phyloP scores from a whole-genome alignment of 2,329 filamentous ascomycete species.

The Trichoderma simmonsii region DNA sequence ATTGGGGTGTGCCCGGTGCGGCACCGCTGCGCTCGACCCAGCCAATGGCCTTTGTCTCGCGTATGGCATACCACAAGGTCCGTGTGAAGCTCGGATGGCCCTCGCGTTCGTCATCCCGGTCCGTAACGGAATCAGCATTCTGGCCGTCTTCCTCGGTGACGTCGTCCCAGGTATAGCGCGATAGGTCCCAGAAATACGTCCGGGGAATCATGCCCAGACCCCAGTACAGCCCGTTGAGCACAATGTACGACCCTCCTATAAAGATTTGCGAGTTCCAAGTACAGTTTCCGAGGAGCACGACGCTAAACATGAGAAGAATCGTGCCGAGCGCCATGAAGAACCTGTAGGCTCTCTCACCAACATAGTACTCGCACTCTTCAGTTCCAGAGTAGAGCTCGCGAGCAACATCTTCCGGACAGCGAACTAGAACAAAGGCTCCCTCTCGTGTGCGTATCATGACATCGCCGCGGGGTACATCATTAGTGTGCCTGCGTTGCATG shows the following conservation, averaged over 20 bases:
- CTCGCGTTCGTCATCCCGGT: constrained; percentile 35
- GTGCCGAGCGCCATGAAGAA: constrained; percentile 56
- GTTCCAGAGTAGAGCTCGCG: constrained; percentile 61
- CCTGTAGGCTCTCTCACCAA: constrained; percentile 46
- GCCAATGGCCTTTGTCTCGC: constrained; percentile 48
- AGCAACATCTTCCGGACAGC: constrained; percentile 57
- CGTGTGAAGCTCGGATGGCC: constrained; percentile 50
- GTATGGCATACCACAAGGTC: constrained; percentile 58
- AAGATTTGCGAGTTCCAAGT: constrained; percentile 59
- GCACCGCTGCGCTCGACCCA: constrained; percentile 54
- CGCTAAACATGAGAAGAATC: constrained; percentile 57
- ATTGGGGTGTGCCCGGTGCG: constrained; percentile 50
- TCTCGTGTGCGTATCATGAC: constrained; percentile 60
- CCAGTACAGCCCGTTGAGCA: constrained; percentile 61
- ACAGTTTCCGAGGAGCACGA: constrained; percentile 61
- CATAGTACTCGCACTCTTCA: constrained; percentile 56
- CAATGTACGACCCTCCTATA: constrained; percentile 55
- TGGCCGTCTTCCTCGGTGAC: constrained; percentile 40
- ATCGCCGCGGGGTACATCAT: constrained; percentile 52
- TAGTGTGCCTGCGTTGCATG: constrained; percentile 47
- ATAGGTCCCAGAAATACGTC: constrained; percentile 55
- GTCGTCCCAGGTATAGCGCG: constrained; percentile 44
- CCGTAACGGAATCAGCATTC: constrained; percentile 33
- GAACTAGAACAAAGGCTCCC: constrained; percentile 57
- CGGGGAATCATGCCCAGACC: constrained; percentile 49